Conservation (phyloP, 2,329 filamentous ascomycete species). For the Mariannaea elegans region DNA sequence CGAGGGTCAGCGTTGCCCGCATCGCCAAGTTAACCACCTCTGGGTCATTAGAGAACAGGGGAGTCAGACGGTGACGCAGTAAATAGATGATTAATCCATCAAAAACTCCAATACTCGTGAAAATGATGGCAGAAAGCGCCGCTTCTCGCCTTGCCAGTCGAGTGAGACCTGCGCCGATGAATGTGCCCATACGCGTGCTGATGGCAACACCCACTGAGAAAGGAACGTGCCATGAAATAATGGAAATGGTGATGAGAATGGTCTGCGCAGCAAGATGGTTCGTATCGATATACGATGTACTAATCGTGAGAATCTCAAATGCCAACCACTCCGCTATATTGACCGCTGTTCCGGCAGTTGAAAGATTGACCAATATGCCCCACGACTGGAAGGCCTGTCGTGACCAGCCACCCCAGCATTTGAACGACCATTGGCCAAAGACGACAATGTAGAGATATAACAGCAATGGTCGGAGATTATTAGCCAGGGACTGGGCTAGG, state of each 20-base stretch:
- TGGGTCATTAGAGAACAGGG: conserved; percentile 12
- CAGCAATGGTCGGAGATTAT: conserved; percentile 57
- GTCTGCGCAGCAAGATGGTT: conserved; percentile 54
- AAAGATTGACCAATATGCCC: conserved; percentile 50
- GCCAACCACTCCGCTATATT: conserved; percentile 54
- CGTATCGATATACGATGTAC: conserved; percentile 55
- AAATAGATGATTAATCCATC: conserved; percentile 41
- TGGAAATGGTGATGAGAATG: conserved; percentile 50
- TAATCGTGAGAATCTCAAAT: conserved; percentile 54
- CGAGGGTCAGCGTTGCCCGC: conserved; percentile 8
- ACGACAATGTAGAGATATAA: conserved; percentile 56
- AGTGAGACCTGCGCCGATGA: conserved; percentile 50
- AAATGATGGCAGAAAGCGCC: conserved; percentile 45
- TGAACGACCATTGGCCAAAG: conserved; percentile 45
- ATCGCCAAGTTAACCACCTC: conserved; percentile 9
- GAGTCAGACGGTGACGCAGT: conserved; percentile 5
- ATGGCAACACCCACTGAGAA: conserved; percentile 54
- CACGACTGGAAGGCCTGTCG: conserved; percentile 48
- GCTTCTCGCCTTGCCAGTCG: conserved; percentile 44
- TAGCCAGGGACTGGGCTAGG: conserved; percentile 58
- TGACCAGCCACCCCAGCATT: conserved; percentile 53
- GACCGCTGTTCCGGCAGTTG: conserved; percentile 49
- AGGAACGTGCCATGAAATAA: conserved; percentile 54
- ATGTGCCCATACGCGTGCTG: conserved; percentile 53
- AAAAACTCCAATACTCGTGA: conserved; percentile 43